A percentile compares a stretch with the other conserved stretches of the same genome.
These are phyloP conservation scores for Fonsecaea pedrosoi DNA, from an alignment of 2,329 filamentous ascomycete species.

Conservation along the genomic window DNA sequence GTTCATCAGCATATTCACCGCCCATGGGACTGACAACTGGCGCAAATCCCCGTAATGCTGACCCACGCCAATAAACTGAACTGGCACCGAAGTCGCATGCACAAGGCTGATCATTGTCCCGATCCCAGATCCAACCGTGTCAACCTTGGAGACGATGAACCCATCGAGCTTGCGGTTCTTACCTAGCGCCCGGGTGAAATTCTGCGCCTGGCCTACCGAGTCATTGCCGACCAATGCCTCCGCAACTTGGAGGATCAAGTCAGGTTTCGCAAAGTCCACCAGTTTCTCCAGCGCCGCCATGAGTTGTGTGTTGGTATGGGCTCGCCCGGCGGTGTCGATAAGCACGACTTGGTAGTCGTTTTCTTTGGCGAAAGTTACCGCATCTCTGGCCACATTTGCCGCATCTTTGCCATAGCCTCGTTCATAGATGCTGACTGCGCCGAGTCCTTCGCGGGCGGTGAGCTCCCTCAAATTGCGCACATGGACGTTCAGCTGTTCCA, in stretches of 20 bases:
- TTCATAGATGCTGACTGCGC: constrained; percentile 88
- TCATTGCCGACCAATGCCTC: constrained; percentile 94
- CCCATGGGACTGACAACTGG: constrained; percentile 69
- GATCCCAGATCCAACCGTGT: constrained; percentile 99
- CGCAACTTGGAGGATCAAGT: constrained; percentile 98
- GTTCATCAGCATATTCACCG: constrained; percentile 56
- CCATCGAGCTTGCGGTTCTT: constrained; percentile 81
- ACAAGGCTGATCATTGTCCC: constrained; percentile 95
- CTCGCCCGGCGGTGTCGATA: constrained; percentile 92
- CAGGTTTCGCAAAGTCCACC: constrained; percentile 90
- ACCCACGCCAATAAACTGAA: constrained; percentile 83
- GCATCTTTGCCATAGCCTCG: constrained; percentile 98
- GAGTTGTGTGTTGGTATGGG: constrained; percentile 92
- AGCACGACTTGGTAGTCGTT: constrained; percentile 89
- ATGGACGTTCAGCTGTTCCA: constrained; percentile 95
- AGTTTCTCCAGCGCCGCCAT: constrained; percentile 99
- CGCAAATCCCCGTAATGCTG: constrained; percentile 72
- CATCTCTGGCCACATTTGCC: constrained; percentile 91
- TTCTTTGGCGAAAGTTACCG: constrained; percentile 77
- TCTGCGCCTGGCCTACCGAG: constrained; percentile 90
- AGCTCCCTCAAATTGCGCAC: constrained; percentile 92
- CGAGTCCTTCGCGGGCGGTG: constrained; percentile 77
- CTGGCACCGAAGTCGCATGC: constrained; percentile 93
- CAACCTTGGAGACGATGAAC: constrained; percentile 98
- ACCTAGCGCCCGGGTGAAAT: constrained; percentile 95